Base-by-base conservation (phyloP, 805 yeast genomes). In the Geotrichum ghanense region DNA sequence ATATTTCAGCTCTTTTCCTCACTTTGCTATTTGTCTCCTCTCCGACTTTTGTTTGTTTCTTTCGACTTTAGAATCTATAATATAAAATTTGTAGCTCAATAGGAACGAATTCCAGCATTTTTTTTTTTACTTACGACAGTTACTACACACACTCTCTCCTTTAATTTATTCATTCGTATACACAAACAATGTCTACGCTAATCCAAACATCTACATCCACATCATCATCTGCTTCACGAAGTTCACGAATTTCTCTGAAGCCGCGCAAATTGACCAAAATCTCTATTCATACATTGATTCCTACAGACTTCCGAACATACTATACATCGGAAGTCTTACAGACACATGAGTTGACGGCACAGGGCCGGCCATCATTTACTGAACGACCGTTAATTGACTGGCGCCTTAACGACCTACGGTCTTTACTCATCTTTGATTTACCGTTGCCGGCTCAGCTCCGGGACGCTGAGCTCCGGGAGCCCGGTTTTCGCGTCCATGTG, bases 341-440 rank as follows among this genome's bases (percentile, higher is more conserved):
- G 34, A 72, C 71, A 47, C 69, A 74, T 7, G 50, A 57, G 4
- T 48, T 71, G 20, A 64, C 76, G n/a, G 48, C 48, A 2, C 42
- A 46, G 14, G 58, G 55, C 20, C 66, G 87, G 21, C 42, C 42
- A 4, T 59, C 64, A 22, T 81, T 79, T 61, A 79, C 86, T 0
- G 74, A 73, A 50, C 66, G 87, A 45, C 76, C 74, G 14, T 65
- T 83, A 37, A 65, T 78, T 22, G 83, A 81, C 59, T 83, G 90
- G 90, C 79, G 74, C 43, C 57, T 79, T 44, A 83, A 83, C 60
- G 89, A 81, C 58, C 37, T 31, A 6, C 37, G 37, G 5, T 31
- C 37, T 5, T 19, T 31, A 6, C 37, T 31, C 5, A 31, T 31
- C 14, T 31, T 31, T 31, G 37, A 31, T 19, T 22, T 35, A 20